phyloP scores from a whole-genome alignment of 2,329 filamentous ascomycete species.

The Neurospora sp. region DNA sequence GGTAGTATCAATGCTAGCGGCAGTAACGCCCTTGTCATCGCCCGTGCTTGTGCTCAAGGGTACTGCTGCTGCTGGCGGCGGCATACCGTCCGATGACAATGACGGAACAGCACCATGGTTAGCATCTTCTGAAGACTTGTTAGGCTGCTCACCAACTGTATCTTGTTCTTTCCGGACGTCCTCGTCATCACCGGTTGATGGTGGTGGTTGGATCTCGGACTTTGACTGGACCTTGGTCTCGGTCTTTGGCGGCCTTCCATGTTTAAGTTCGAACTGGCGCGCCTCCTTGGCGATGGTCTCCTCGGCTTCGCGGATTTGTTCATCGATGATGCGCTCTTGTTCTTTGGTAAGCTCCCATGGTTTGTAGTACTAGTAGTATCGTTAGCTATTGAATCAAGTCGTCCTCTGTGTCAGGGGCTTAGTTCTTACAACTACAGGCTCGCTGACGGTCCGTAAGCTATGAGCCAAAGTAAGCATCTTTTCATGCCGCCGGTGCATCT shows the following conservation, averaged over 20 bases:
- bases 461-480: conserved; percentile 63
- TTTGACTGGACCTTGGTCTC: conserved; percentile 8
- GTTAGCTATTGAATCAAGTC: conserved; percentile 5
- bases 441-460: conserved; percentile 61
- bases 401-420: not conserved
- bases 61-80: conserved; percentile 2
- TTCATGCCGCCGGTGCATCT: conserved; percentile 69
- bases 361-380: conserved; percentile 60
- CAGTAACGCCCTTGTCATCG: conserved; percentile 12
- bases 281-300: conserved; percentile 54
- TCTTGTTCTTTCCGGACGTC: conserved; percentile 3
- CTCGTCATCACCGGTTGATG: not conserved
- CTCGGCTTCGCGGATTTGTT: conserved; percentile 59
- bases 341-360: conserved; percentile 65
- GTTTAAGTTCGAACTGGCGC: conserved; percentile 46
- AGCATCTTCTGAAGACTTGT: conserved; percentile 29
- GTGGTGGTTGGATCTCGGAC: not conserved
- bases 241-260: conserved; percentile 14
- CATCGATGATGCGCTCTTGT: conserved; percentile 61
- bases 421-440: conserved; percentile 62
- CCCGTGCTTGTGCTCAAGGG: not conserved
- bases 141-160: conserved; percentile 29
- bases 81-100: conserved; percentile 26
- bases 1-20: conserved; percentile 4
- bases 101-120: conserved; percentile 24